Base-by-base conservation (phyloP, 2,329 filamentous ascomycete species). In the Fusarium sublunatum region DNA sequence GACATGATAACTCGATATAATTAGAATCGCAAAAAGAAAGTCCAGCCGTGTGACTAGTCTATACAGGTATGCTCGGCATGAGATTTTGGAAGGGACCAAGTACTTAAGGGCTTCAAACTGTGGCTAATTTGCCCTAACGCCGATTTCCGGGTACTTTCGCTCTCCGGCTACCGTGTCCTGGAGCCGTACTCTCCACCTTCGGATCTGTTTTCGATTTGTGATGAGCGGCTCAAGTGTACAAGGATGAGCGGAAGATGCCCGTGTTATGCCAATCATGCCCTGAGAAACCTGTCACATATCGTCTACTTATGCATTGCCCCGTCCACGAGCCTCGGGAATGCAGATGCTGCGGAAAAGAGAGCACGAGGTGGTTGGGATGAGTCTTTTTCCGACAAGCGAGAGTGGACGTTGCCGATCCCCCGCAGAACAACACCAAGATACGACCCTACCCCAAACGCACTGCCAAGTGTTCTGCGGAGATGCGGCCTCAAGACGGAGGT, bases 91-190 rank as follows among this genome's bases (percentile, higher is more conserved):
- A 38, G 35, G 34, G 15, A 44, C 7, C 10, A 29, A 28, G 53
- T 69, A 69, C 67, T 68, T 70, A 70, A 69, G 38, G 48, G 9
- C 19, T 26, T 25, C 12, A 19, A 4, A 8, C 4, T 10, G 11
- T 22, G 22, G 32, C 31, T 3, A 34, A 26, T 43, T 38, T n/a
- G 36, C 48, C 55, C 31, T 8, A 6, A 26, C 7, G 15, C 12
- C 40, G 24, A 15, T 12, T 42, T 12, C 31, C 43, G 34, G 26
- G 12, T 4, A 8, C 19, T 7, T 26, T 4, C 12, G 5, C n/a
- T 44, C n/a, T 12, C 6, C 7, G 3, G 13, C 10, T 8, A 28
- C 31, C 25, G 12, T 15, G 31, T 13, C 32, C 34, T 28, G 10
- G 19, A 5, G 9, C 41, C 6, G 40, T 7, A 4, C 4, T 31